Base-by-base conservation (phyloP, 1,284 basidiomycete genomes). In the Moniliophthora roreri region DNA sequence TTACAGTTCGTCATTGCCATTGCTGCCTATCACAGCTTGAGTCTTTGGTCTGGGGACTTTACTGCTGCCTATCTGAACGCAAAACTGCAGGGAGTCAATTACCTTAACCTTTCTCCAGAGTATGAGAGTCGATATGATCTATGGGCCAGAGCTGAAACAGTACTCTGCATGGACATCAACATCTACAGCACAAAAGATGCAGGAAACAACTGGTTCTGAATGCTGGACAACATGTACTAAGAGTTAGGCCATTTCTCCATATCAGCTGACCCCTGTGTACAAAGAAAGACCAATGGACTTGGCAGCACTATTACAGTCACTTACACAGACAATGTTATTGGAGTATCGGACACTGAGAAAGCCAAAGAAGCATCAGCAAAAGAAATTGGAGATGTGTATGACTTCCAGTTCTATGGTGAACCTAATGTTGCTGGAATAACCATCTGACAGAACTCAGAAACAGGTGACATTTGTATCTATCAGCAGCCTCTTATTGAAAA, bases 121-220 rank as follows among this genome's bases (percentile, higher is more conserved):
- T 54, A 44, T 21, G 41, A 36, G 10, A 26, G 26, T 15, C 21
- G 20, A 6, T 32, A 1, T 2, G 34, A 11, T 11, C 11, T 26
- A 2, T 21, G 35, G 1, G 34, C 32, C 15, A 18, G 39, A 3
- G 35, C 15, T 0, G 35, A 39, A 10, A 52, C 42, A 8, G 41
- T 46, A 20, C n/a, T 48, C 1, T 26, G n/a, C 15, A 42, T 51
- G 20, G 35, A 48, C 6, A 40, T 37, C 16, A 54, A 50, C 5
- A 26, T 54, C 5, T 55, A 55, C 24, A 42, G 53, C 0, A 55
- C 53, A 2, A 55, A 39, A 13, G 42, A 55, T 32, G 53, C 35
- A 5, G 54, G 49, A 2, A 39, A 55, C 26, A 44, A 51, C 1
- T 51, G 54, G 54, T 50, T 21, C 13, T 4, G 26, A 1, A 7